Base-by-base conservation (phyloP, 331 rosid species). In the Malus hybrid region DNA sequence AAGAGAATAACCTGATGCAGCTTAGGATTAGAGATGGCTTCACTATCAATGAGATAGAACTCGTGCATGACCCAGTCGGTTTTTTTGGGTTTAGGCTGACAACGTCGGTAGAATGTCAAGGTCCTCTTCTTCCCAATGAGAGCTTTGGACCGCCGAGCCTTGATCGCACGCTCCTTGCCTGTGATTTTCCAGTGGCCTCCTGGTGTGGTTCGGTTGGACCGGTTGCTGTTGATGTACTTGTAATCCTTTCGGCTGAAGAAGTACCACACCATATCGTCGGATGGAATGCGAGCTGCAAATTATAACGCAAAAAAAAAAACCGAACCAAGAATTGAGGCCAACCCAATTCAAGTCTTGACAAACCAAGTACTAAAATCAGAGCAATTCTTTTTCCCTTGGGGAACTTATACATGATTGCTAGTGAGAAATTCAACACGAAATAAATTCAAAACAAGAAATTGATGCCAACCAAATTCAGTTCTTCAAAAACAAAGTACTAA, bases 41-140 rank as follows among this genome's bases (percentile, higher is more conserved):
- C 34, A 32, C 5, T 22, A 20, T n/a, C 42, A 60, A 31, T 65
- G n/a, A 67, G 81, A 74, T 70, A 85, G 65, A 81, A 84, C 71
- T 88, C 96, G 57, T 90, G 92, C 28, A 83, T 76, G 19, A 86
- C 89, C 90, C 89, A 87, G 15, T 44, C 39, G 82, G 88, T 78
- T 79, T 44, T 79, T 7, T 1, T 0, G 48, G 14, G 5, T 42
- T 42, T 12, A 19, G 85, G 77, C 72, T 5, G 71, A 22, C 83
- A 76, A 6, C 87, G 85, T 16, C 1, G 0, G 18, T 88, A 32
- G 78, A 80, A 90, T 32, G 86, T 89, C 46, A 90, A 74, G 16
- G 85, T 86, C 81, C 80, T 91, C 83, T 85, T 89, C 5, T 70
- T 79, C 31, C 88, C 95, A 83, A 83, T 87, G 44, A 84, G 79